Percentiles rank a stretch among this genome's conserved stretches.
Evolutionary conservation across 352 stramenopile species (phyloP).

Genomic region (Blastocystis sp.): DNA sequence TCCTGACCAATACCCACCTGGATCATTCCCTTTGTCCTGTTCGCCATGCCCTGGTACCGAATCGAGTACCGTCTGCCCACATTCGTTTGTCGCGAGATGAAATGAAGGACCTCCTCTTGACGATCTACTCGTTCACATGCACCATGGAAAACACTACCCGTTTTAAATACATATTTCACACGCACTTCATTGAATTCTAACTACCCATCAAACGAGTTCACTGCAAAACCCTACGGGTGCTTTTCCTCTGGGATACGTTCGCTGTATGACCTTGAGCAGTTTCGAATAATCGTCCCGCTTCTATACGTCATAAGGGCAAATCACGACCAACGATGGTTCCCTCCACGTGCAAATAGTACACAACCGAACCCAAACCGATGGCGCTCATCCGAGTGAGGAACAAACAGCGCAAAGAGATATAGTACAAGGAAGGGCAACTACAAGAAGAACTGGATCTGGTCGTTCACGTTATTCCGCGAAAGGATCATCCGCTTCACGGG

Average conservation of each 20-base stretch:
- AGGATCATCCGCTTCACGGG: constrained; percentile 38
- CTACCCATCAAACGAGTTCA: constrained; percentile 7
- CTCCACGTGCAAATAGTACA: constrained; percentile 26
- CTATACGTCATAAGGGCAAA: not conserved
- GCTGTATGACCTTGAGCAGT: no score
- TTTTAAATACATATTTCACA: constrained; percentile 33
- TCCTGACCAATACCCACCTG: not conserved
- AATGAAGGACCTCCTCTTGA: constrained; percentile 33
- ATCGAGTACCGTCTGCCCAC: not conserved
- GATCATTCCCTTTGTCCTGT: not conserved
- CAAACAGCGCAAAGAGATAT: not conserved
- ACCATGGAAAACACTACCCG: not conserved
- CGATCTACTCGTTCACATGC: constrained; percentile 10
- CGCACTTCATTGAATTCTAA: constrained; percentile 6
- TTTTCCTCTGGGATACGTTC: not conserved
- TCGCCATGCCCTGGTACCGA: constrained; percentile 24
- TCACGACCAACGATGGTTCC: not conserved
- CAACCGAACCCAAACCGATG: no score
- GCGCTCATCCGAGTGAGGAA: not conserved
- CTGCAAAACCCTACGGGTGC: not conserved
- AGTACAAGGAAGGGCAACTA: constrained; percentile 4
- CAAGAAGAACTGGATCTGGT: constrained; percentile 42
- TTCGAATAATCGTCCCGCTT: not conserved
- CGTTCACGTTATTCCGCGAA: constrained; percentile 2
- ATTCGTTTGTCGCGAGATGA: not conserved